Evolutionary conservation across 352 stramenopile species (phyloP).

Genomic region (Elongisporangium anandrum): DNA sequence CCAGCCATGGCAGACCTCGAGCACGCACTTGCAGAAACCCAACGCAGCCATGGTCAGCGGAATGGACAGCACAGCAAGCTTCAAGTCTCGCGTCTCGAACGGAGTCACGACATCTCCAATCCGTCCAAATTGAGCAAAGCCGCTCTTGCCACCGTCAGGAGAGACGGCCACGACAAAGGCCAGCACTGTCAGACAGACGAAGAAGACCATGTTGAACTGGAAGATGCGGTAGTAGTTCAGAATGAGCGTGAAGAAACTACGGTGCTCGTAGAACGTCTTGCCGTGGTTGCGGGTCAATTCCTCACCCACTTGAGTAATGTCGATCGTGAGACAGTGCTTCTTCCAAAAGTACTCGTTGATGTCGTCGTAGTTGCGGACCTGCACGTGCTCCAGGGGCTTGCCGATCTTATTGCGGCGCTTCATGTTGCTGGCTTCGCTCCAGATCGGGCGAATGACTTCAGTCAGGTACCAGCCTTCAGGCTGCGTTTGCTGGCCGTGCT

Average conservation of each 20-base stretch:
- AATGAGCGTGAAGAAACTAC: conserved; percentile 60
- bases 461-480: conserved; percentile 55
- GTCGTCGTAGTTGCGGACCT: conserved; percentile 80
- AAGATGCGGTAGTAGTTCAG: conserved; percentile 84
- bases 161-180: conserved; percentile 56
- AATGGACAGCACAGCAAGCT: conserved; percentile 45
- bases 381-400: conserved; percentile 65
- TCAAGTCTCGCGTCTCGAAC: conserved; percentile 48
- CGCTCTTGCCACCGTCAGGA: conserved; percentile 43
- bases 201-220: conserved; percentile 79
- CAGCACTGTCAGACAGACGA: conserved; percentile 47
- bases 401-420: conserved; percentile 53
- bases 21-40: conserved; percentile 51
- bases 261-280: conserved; percentile 82
- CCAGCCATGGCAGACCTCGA: conserved; percentile 66
- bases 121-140: conserved; percentile 43
- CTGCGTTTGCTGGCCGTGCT: conserved; percentile 30
- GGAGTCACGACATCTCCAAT: conserved; percentile 58
- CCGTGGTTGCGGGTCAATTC: conserved; percentile 55
- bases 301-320: conserved; percentile 31
- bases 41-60: conserved; percentile 43
- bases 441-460: conserved; percentile 59
- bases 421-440: conserved; percentile 71
- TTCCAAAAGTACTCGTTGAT: conserved; percentile 86
- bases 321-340: conserved; percentile 51